These are phyloP conservation scores for Xylaria palmicola DNA, from an alignment of 495 filamentous ascomycete species.

Conservation along the genomic window DNA sequence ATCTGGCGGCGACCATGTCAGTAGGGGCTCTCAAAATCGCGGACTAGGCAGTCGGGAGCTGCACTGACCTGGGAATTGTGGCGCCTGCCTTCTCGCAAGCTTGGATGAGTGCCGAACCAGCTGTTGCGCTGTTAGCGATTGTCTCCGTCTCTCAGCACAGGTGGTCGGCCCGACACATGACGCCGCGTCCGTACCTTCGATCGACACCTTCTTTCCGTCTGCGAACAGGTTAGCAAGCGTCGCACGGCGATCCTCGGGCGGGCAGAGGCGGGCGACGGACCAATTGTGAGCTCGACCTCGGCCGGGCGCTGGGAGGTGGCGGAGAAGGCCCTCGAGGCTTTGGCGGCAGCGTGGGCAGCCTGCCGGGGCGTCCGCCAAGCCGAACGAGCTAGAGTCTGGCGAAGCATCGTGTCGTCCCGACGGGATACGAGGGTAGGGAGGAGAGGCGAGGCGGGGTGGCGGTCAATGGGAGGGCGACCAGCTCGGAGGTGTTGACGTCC, in stretches of 20 bases:
- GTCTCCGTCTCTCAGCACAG: slow-evolving; percentile 16
- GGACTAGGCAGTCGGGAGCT: neutral
- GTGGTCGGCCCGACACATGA: too few species aligned
- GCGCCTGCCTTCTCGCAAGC: slow-evolving; percentile 96
- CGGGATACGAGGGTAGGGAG: slow-evolving; percentile 35
- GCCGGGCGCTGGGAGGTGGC: slow-evolving; percentile 69
- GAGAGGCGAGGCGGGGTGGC: slow-evolving; percentile 29
- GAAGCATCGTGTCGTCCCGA: slow-evolving; percentile 73
- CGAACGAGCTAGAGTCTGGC: slow-evolving; percentile 83
- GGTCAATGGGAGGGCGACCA: slow-evolving; percentile 26
- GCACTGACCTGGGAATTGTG: slow-evolving; percentile 73
- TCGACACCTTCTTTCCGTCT: slow-evolving; percentile 95
- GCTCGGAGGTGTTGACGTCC: slow-evolving; percentile 33
- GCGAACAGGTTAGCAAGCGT: slow-evolving; percentile 33
- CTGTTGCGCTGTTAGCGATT: slow-evolving; percentile 42
- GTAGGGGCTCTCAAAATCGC: slow-evolving; percentile 4
- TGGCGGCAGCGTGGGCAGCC: slow-evolving; percentile 56
- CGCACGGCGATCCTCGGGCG: slow-evolving; percentile 13
- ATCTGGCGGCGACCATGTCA: slow-evolving; percentile 62
- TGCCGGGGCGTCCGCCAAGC: slow-evolving; percentile 74
- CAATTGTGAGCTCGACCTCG: slow-evolving; percentile 93
- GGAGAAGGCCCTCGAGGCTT: slow-evolving; percentile 70
- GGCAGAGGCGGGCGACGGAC: slow-evolving; percentile 49
- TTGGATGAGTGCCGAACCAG: slow-evolving; percentile 94
- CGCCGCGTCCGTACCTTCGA: slow-evolving; percentile 68